phyloP scores from a whole-genome alignment of 331 rosid species.

The Prunus yedoensis region DNA sequence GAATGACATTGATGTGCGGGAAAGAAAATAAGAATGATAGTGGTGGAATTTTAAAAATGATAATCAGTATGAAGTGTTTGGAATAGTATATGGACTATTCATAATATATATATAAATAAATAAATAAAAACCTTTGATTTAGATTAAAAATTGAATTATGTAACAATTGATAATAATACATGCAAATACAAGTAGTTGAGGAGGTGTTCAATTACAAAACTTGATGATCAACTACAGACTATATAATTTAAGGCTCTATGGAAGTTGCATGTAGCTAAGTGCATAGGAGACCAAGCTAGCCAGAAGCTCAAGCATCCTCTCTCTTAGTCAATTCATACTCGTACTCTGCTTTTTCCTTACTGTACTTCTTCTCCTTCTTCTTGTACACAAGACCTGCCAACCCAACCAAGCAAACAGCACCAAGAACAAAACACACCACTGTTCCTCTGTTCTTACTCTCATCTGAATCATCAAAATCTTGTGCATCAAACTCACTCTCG shows the following conservation, averaged over 20 bases:
- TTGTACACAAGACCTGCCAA: constrained; percentile 31
- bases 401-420: constrained; percentile 30
- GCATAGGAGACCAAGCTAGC: background rate
- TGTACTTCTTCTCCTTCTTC: constrained; percentile 6
- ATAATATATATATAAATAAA: too few species aligned
- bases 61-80: too few species aligned
- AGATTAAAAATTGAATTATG: too few species aligned
- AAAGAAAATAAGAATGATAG: too few species aligned
- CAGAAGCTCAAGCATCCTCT: background rate
- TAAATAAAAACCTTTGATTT: too few species aligned
- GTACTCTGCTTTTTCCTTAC: constrained; percentile 2
- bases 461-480: background rate
- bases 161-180: too few species aligned
- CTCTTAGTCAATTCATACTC: constrained; percentile 20
- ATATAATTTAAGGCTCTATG: background rate
- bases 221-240: background rate
- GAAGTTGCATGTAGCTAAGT: background rate
- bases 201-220: constrained; percentile 1
- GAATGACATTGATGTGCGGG: too few species aligned
- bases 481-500: constrained; percentile 14
- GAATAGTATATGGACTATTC: too few species aligned
- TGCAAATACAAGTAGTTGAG: background rate
- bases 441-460: background rate
- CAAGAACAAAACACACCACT: constrained; percentile 1
- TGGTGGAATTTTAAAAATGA: too few species aligned